Evolutionary conservation across 768 basidiomycete genomes (phyloP), one percentile per base, ranked within the genome.

Genomic region (Hebeloma cylindrosporum): DNA sequence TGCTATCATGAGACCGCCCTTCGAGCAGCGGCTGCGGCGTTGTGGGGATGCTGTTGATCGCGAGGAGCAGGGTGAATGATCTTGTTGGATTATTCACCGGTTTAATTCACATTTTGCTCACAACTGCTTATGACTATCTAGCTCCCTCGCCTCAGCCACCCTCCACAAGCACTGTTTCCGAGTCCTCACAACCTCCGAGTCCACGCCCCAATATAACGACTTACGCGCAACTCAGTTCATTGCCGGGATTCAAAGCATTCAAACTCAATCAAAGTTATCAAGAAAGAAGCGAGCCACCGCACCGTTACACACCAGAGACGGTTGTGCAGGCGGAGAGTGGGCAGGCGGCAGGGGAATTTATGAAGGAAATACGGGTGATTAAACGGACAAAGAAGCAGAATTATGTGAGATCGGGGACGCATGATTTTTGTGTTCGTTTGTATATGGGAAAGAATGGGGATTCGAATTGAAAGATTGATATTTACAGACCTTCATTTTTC

Each of bases 361-460:
- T 60, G 58, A 33, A 53, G 33, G 56, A 60, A 27, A 48, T 60
- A 28, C 36, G 36, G 10, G 49, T 57, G 36, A 39, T 47, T 31
- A 51, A 48, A 37, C 41, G 58, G 45, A 53, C 50, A 22, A 57
- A 50, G 43, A 60, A 55, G 32, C 58, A 60, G 32, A 46, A 47
- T 4, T 60, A 60, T 53, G 51, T 60, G 27, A 50, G 56, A 44
- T 53, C 58, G 7, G 58, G 55, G 21, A 54, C 53, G 7, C 51
- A 59, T 31, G 55, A 55, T 23, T 60, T 55, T 33, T 53, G 51
- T 38, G 51, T 57, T 39, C 46, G 56, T 13, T 22, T 60, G 34
- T 56, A 54, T 37, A 48, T 51, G 40, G 51, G 45, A 9, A 37
- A 50, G 39, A 38, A 52, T 11, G 47, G 48, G 27, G 50, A 56